These are phyloP conservation scores for Myxozyma mucilagina DNA, from an alignment of 805 yeast genomes.

Conservation along the genomic window DNA sequence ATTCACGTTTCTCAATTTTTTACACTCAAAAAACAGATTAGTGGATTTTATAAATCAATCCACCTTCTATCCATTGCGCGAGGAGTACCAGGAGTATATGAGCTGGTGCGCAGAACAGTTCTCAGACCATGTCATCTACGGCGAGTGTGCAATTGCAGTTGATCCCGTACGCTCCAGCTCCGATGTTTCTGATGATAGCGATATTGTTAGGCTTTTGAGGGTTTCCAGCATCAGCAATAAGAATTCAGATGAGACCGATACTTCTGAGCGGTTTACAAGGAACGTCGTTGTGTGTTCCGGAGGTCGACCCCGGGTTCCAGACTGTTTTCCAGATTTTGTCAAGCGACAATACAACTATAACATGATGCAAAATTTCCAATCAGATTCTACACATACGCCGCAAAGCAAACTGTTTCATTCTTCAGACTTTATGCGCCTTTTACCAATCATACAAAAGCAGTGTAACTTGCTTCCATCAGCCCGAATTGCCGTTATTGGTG, in stretches of 20 bases:
- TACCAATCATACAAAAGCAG: neutral
- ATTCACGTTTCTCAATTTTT: slow-evolving; percentile 35
- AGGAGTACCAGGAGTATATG: slow-evolving; percentile 36
- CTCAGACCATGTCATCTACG: slow-evolving; percentile 24
- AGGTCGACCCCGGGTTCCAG: slow-evolving; percentile 30
- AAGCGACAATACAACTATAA: neutral
- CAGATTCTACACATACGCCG: neutral
- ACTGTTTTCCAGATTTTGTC: slow-evolving; percentile 12
- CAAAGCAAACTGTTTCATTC: slow-evolving; percentile 25
- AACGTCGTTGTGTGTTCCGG: slow-evolving; percentile 34
- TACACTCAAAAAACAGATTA: slow-evolving; percentile 29
- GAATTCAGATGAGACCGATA: neutral
- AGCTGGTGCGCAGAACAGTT: slow-evolving; percentile 36
- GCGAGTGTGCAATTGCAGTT: slow-evolving; percentile 16
- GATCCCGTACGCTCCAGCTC: neutral
- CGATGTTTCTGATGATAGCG: neutral
- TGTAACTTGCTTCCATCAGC: neutral
- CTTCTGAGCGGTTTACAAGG: slow-evolving; percentile 4
- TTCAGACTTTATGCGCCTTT: slow-evolving; percentile 22
- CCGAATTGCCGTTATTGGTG: slow-evolving; percentile 33
- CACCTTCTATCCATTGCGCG: slow-evolving; percentile 35
- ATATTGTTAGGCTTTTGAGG: neutral
- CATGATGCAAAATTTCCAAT: neutral
- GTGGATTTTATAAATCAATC: slow-evolving; percentile 31
- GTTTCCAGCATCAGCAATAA: neutral